phyloP scores from a whole-genome alignment of 768 basidiomycete species.

The Lepiota venenata region DNA sequence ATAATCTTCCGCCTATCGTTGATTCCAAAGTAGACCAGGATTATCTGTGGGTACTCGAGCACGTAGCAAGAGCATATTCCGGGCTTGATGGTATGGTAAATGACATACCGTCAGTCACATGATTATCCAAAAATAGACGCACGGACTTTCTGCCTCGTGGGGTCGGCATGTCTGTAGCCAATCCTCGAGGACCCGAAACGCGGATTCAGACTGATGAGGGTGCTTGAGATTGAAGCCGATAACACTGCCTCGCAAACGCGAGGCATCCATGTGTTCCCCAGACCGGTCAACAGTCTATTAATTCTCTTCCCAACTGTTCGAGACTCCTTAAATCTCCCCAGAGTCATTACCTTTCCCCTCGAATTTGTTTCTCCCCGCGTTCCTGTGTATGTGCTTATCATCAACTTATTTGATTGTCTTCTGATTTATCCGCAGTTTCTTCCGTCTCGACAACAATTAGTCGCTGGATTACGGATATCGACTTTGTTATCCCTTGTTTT shows the following conservation, averaged over 20 bases:
- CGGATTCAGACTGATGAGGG: not conserved
- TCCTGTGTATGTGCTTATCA: slow-evolving; percentile 2
- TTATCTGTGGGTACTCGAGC: too few relatives aligned
- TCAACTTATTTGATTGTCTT: not conserved
- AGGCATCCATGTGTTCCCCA: slow-evolving; percentile 11
- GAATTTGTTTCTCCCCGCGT: not conserved
- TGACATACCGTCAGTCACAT: too few relatives aligned
- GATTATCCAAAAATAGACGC: not conserved
- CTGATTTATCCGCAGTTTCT: not conserved
- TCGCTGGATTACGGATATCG: slow-evolving; percentile 20
- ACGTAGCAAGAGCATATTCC: too few relatives aligned
- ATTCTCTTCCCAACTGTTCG: not conserved
- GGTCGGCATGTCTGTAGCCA: not conserved
- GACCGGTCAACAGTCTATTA: not conserved
- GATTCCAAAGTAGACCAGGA: too few relatives aligned
- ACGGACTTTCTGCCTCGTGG: not conserved
- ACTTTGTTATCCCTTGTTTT: slow-evolving; percentile 18
- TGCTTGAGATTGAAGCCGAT: not conserved
- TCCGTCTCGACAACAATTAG: not conserved
- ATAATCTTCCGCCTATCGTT: too few relatives aligned
- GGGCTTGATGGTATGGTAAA: too few relatives aligned
- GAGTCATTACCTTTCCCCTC: not conserved
- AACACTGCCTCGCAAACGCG: not conserved
- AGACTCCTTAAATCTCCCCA: not conserved
- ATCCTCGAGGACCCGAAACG: slow-evolving; percentile 11